These are phyloP conservation scores for Handroanthus guayacan DNA, from an alignment of 257 asterid species.

Conservation along the genomic window DNA sequence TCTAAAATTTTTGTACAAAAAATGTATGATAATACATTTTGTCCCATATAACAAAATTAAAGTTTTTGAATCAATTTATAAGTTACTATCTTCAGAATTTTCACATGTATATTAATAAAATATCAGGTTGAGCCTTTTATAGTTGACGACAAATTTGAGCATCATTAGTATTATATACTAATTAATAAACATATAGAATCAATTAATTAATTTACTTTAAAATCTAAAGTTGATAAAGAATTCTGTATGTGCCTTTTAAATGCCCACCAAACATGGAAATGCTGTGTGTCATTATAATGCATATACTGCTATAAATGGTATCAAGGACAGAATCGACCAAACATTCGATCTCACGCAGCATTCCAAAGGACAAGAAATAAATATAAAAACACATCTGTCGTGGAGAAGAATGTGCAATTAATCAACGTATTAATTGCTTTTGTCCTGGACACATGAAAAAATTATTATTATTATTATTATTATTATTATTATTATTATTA, in stretches of 20 bases:
- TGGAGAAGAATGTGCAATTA: neutral
- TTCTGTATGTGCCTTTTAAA: neutral
- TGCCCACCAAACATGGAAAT: too few species aligned
- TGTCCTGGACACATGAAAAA: neutral
- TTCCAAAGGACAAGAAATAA: constrained; percentile 26
- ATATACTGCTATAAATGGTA: neutral
- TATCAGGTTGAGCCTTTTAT: too few species aligned
- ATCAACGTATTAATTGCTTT: constrained; percentile 7
- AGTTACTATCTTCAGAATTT: too few species aligned
- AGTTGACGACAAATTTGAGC: too few species aligned
- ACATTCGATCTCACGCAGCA: neutral
- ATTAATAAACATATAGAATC: neutral
- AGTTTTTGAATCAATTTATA: too few species aligned
- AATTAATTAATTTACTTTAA: neutral
- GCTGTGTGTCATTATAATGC: neutral
- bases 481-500: neutral
- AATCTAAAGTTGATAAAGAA: neutral
- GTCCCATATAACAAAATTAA: too few species aligned
- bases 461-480: neutral
- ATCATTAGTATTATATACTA: neutral
- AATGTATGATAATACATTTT: too few species aligned
- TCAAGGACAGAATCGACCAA: neutral
- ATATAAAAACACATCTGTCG: neutral
- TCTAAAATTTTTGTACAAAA: too few species aligned
- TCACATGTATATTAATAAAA: too few species aligned